Conservation (phyloP, 2,329 filamentous ascomycete genomes). For the Pestalotiopsis sp. region DNA sequence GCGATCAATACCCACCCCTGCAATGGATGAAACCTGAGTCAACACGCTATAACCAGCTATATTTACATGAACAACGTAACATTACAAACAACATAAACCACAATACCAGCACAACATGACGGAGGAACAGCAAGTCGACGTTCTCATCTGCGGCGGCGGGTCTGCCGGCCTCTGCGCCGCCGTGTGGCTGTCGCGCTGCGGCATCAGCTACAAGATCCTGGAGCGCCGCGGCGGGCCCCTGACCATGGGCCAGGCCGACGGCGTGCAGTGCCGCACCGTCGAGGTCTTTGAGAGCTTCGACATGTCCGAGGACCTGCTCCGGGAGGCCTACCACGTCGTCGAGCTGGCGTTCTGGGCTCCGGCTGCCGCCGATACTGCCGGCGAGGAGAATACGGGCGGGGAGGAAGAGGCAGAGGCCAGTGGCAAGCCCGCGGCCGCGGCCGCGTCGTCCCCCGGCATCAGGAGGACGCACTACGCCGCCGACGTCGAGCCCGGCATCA, state of each 20-base stretch:
- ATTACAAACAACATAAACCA: not conserved
- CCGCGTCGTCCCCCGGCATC: constrained; percentile 38
- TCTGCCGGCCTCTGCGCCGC: constrained; percentile 65
- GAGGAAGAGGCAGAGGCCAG: not conserved
- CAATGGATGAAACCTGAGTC: no score
- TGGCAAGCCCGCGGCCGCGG: constrained; percentile 20
- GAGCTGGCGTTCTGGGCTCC: constrained; percentile 61
- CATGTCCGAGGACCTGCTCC: constrained; percentile 54
- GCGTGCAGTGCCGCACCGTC: constrained; percentile 62
- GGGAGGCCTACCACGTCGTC: constrained; percentile 59
- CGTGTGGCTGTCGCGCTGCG: constrained; percentile 60
- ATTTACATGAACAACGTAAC: no score
- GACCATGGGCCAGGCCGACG: constrained; percentile 63
- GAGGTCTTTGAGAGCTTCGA: constrained; percentile 65
- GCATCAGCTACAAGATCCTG: constrained; percentile 58
- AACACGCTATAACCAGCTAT: no score
- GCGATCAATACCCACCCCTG: no score
- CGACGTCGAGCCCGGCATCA: constrained; percentile 56
- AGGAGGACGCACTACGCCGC: constrained; percentile 48
- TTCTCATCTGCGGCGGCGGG: constrained; percentile 63
- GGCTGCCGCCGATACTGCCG: constrained; percentile 18
- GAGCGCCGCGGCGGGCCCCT: constrained; percentile 59
- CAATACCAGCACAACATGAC: constrained; percentile 10
- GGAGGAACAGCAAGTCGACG: constrained; percentile 37
- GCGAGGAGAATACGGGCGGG: not conserved